Evolutionary conservation across 2,329 filamentous ascomycete species (phyloP).

Genomic region (Talaromyces sp.): DNA sequence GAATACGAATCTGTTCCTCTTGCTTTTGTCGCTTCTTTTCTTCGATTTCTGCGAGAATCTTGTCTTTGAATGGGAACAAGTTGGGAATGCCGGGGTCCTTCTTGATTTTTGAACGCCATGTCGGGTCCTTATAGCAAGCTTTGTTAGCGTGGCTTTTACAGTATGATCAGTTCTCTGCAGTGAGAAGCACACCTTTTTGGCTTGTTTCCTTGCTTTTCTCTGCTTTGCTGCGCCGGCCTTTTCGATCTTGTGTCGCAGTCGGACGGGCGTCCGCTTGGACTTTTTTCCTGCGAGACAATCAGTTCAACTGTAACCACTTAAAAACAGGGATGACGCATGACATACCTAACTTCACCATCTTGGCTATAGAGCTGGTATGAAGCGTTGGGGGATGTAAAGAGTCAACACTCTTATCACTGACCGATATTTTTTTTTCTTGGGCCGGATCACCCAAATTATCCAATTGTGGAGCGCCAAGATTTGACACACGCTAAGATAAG

Average conservation of each 20-base stretch:
- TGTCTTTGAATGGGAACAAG: slow-evolving; percentile 95
- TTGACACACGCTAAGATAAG: slow-evolving; percentile 27
- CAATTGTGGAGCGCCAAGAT: slow-evolving; percentile 30
- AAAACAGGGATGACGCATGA: neutral
- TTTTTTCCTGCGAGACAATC: slow-evolving; percentile 66
- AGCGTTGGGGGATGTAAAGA: neutral
- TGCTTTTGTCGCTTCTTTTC: slow-evolving; percentile 75
- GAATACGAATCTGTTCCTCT: slow-evolving; percentile 68
- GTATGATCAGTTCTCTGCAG: neutral
- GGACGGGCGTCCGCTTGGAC: slow-evolving; percentile 87
- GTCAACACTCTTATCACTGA: slow-evolving; percentile 11
- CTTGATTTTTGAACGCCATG: slow-evolving; percentile 93
- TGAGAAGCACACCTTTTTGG: slow-evolving; percentile 66
- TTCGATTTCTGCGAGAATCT: slow-evolving; percentile 89
- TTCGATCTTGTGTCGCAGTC: slow-evolving; percentile 91
- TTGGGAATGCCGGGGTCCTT: slow-evolving; percentile 98
- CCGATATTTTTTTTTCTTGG: slow-evolving; percentile 3
- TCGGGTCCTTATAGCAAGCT: slow-evolving; percentile 61
- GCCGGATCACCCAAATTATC: neutral
- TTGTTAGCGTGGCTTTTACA: neutral
- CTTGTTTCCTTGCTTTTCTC: slow-evolving; percentile 79
- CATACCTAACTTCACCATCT: slow-evolving; percentile 43
- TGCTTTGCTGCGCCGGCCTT: slow-evolving; percentile 89
- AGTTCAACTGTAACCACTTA: neutral
- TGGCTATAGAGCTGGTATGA: neutral